These are phyloP conservation scores for Rhizopogon vulgaris DNA, from an alignment of 768 basidiomycete genomes.

Conservation along the genomic window DNA sequence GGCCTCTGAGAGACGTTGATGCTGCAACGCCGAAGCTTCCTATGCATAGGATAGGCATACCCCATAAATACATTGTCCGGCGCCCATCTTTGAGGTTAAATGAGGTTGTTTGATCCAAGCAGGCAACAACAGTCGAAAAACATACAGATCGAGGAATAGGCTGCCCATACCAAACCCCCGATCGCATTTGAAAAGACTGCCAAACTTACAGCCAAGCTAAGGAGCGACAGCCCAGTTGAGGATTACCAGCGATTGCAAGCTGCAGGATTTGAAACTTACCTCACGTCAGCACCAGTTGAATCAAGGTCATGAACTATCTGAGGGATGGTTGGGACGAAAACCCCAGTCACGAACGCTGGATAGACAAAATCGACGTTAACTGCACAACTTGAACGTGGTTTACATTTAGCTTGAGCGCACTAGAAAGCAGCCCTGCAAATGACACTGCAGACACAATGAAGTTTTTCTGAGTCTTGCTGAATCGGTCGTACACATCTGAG, in stretches of 20 bases:
- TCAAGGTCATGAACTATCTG: constrained; percentile 27
- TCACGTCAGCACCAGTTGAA: constrained; percentile 25
- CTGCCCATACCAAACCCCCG: constrained; percentile 41
- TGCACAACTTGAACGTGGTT: no score
- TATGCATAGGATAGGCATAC: constrained; percentile 48
- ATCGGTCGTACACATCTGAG: constrained; percentile 24
- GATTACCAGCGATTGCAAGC: neutral
- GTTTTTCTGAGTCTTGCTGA: constrained; percentile 42
- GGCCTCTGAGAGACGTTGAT: constrained; percentile 35
- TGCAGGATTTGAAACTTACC: constrained; percentile 7
- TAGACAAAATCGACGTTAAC: no score
- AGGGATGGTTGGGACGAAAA: constrained; percentile 32
- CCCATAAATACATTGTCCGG: constrained; percentile 47
- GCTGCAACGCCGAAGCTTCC: constrained; percentile 52
- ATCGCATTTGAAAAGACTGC: constrained; percentile 37
- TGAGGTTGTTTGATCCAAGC: neutral
- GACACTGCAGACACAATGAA: constrained; percentile 49
- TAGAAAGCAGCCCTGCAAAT: constrained; percentile 50
- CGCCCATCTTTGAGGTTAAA: constrained; percentile 48
- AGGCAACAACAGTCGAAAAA: neutral
- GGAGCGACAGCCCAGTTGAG: neutral
- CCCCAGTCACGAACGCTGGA: constrained; percentile 23
- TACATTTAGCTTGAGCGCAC: constrained; percentile 31
- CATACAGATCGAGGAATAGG: constrained; percentile 40
- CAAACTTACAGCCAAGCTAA: constrained; percentile 42